Percentiles rank a stretch among this genome's conserved stretches.
Conservation (phyloP, 371 early-diverging fungal species). For the Actinomortierella ambigua region DNA sequence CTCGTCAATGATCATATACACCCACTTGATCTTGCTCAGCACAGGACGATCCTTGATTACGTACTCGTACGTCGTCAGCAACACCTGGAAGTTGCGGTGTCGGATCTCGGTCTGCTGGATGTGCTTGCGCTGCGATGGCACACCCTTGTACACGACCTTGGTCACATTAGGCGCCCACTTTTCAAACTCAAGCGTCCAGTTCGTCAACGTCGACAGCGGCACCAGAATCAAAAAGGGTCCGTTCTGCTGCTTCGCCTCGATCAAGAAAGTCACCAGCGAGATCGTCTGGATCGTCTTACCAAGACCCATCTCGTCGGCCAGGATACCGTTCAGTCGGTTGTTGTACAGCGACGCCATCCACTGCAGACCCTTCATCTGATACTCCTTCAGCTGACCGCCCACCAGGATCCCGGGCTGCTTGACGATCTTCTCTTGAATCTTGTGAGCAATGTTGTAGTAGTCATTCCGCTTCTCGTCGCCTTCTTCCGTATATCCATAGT, state of each 20-base stretch:
- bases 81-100: slow-evolving; percentile 88
- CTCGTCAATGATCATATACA: slow-evolving; percentile 98
- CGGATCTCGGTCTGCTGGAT: slow-evolving; percentile 77
- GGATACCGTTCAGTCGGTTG: slow-evolving; percentile 95
- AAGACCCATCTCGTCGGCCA: slow-evolving; percentile 99
- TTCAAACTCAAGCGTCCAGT: slow-evolving; percentile 97
- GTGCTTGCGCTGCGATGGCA: slow-evolving; percentile 74
- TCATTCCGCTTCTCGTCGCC: slow-evolving; percentile 66
- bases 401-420: slow-evolving; percentile 82
- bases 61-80: slow-evolving; percentile 98
- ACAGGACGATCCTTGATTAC: slow-evolving; percentile 91
- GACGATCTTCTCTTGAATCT: slow-evolving; percentile 74
- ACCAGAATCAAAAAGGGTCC: slow-evolving; percentile 96
- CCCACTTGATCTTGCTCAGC: slow-evolving; percentile 90
- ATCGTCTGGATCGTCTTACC: slow-evolving; percentile 99
- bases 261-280: slow-evolving; percentile 92
- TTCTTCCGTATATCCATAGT: slow-evolving; percentile 54
- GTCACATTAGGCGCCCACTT: slow-evolving; percentile 97
- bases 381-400: slow-evolving; percentile 93
- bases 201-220: slow-evolving; percentile 95
- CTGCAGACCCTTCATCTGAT: slow-evolving; percentile 98
- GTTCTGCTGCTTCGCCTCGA: slow-evolving; percentile 87
- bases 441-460: slow-evolving; percentile 89
- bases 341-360: slow-evolving; percentile 99
- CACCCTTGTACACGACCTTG: slow-evolving; percentile 92